phyloP scores from a whole-genome alignment of 306 rosid species.

The Medicago arabica region DNA sequence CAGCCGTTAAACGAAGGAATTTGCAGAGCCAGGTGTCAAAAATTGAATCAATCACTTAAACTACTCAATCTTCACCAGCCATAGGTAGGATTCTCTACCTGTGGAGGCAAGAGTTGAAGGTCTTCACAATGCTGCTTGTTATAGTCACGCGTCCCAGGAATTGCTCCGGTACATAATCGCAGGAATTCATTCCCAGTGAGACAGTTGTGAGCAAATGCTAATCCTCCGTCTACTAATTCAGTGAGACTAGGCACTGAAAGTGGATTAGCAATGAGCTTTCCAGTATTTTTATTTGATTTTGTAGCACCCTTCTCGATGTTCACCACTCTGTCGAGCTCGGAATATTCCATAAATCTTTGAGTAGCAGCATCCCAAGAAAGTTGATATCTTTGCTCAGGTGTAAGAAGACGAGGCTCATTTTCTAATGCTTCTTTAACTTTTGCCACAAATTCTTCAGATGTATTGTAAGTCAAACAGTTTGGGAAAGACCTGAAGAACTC shows the following conservation, averaged over 20 bases:
- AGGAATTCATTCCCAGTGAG: constrained; percentile 86
- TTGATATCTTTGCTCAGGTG: constrained; percentile 79
- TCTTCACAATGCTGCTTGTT: constrained; percentile 87
- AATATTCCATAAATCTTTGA: constrained; percentile 81
- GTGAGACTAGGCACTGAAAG: constrained; percentile 62
- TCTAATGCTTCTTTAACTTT: constrained; percentile 88
- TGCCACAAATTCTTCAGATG: constrained; percentile 84
- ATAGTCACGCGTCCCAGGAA: constrained; percentile 84
- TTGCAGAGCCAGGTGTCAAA: constrained; percentile 44
- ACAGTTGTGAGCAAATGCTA: constrained; percentile 92
- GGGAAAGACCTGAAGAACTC: constrained; percentile 89
- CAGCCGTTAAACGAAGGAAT: constrained; percentile 51
- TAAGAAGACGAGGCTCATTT: constrained; percentile 80
- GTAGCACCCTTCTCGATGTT: constrained; percentile 46
- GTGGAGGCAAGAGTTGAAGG: constrained; percentile 80
- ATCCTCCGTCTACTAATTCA: constrained; percentile 77
- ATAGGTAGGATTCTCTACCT: constrained; percentile 84
- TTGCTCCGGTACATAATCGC: constrained; percentile 84
- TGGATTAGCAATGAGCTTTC: constrained; percentile 51
- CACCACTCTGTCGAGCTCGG: constrained; percentile 71
- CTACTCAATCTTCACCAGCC: constrained; percentile 67
- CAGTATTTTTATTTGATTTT: constrained; percentile 35
- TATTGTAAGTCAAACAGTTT: constrained; percentile 83
- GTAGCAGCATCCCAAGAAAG: constrained; percentile 99
- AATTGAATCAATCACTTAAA: neutral